Conservation (phyloP, 2,329 filamentous ascomycete species). For the Colletotrichum camelliae region DNA sequence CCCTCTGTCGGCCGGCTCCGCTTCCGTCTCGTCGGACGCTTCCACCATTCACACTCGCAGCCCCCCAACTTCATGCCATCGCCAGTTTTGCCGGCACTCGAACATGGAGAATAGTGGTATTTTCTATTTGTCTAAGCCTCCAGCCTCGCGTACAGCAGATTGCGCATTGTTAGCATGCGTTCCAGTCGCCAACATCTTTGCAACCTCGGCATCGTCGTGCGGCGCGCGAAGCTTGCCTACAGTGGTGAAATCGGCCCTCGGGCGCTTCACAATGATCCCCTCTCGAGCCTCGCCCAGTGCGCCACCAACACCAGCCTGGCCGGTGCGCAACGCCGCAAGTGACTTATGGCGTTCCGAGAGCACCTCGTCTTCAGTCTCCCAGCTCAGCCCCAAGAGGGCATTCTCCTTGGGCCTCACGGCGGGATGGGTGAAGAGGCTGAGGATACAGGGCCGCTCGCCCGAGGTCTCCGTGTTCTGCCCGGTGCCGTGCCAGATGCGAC, state of each 20-base stretch:
- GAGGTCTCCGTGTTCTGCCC: neutral
- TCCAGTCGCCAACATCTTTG: no score
- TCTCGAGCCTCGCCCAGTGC: neutral
- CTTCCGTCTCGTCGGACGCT: conserved; percentile 5
- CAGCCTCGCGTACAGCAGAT: no score
- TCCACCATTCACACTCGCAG: neutral
- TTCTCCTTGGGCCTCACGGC: neutral
- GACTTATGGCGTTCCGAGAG: neutral
- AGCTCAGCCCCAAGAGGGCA: neutral
- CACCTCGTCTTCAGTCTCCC: neutral
- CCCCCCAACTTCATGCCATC: neutral
- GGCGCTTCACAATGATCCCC: neutral
- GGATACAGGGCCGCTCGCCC: neutral
- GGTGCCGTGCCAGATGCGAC: no score
- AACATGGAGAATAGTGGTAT: no score
- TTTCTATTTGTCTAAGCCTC: no score
- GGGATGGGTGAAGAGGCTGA: neutral
- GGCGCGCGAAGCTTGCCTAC: no score
- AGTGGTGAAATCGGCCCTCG: no score
- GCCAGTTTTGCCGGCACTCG: no score
- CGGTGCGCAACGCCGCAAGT: neutral
- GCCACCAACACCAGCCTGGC: neutral
- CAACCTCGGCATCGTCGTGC: no score
- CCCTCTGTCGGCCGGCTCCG: conserved; percentile 21
- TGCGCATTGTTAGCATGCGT: no score